A percentile compares a stretch with the other conserved stretches of the same genome.
These are phyloP conservation scores for Monilinia polystroma DNA, from an alignment of 2,329 filamentous ascomycete genomes.

Conservation along the genomic window DNA sequence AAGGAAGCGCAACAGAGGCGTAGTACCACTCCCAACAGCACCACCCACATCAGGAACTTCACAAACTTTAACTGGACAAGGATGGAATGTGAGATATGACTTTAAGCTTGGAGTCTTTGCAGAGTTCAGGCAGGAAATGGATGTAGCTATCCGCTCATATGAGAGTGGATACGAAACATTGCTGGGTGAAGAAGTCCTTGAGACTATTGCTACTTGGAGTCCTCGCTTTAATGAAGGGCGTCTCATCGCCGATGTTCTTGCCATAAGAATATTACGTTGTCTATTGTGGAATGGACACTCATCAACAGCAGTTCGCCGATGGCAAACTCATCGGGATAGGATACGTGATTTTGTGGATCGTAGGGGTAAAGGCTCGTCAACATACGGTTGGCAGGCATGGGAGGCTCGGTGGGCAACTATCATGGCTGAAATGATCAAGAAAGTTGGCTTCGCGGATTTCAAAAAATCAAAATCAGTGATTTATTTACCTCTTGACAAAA, in stretches of 20 bases:
- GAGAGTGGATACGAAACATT: conserved; percentile 83
- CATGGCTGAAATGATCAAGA: conserved; percentile 62
- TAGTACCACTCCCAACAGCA: conserved; percentile 75
- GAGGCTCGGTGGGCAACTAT: conserved; percentile 69
- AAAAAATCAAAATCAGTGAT: conserved; percentile 46
- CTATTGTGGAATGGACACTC: conserved; percentile 76
- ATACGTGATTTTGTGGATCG: conserved; percentile 77
- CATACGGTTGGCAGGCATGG: conserved; percentile 95
- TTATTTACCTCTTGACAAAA: conserved; percentile 59
- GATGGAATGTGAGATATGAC: conserved; percentile 93
- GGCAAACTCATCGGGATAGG: conserved; percentile 73
- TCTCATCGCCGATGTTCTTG: conserved; percentile 77
- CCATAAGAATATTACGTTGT: conserved; percentile 78
- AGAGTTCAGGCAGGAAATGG: conserved; percentile 91
- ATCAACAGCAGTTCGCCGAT: conserved; percentile 76
- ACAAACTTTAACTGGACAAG: conserved; percentile 77
- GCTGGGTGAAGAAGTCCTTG: conserved; percentile 79
- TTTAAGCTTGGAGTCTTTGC: conserved; percentile 90
- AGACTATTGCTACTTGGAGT: conserved; percentile 86
- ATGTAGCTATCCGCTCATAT: conserved; percentile 80
- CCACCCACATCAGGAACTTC: conserved; percentile 83
- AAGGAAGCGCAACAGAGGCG: conserved; percentile 79
- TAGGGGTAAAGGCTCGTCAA: conserved; percentile 78
- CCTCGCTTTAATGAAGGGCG: conserved; percentile 91
- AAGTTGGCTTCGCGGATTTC: conserved; percentile 52